Evolutionary conservation across 148 eudicot species (phyloP).

Genomic region (Heliosperma pusillum): DNA sequence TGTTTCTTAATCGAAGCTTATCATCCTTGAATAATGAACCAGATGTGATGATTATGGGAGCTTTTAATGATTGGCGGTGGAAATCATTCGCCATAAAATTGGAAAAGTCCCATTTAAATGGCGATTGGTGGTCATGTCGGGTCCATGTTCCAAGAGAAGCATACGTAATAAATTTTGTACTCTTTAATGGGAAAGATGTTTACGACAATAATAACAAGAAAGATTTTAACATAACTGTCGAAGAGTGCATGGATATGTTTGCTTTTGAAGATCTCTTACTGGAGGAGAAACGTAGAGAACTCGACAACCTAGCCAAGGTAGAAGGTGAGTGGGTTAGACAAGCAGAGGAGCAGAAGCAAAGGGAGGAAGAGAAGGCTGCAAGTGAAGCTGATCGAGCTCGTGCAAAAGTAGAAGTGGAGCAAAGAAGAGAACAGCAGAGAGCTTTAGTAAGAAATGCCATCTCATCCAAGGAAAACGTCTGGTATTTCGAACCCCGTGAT

Average conservation of each 20-base stretch:
- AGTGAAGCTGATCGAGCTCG: slow-evolving; percentile 78
- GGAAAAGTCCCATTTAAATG: slow-evolving; percentile 60
- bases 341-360: slow-evolving; percentile 63
- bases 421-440: slow-evolving; percentile 42
- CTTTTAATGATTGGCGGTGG: slow-evolving; percentile 92
- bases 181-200: slow-evolving; percentile 76
- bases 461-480: slow-evolving; percentile 47
- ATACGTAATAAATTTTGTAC: slow-evolving; percentile 77
- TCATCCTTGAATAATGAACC: slow-evolving; percentile 67
- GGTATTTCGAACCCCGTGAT: slow-evolving; percentile 66
- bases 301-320: slow-evolving; percentile 57
- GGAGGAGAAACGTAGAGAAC: slow-evolving; percentile 86
- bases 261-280: slow-evolving; percentile 89
- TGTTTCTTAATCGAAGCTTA: slow-evolving; percentile 70
- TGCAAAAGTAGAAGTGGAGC: slow-evolving; percentile 63
- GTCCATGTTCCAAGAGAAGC: slow-evolving; percentile 87
- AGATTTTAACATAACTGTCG: slow-evolving; percentile 72
- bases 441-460: slow-evolving; percentile 45
- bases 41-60: slow-evolving; percentile 79
- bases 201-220: slow-evolving; percentile 82
- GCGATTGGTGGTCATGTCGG: slow-evolving; percentile 96
- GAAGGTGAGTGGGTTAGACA: slow-evolving; percentile 76
- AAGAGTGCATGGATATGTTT: slow-evolving; percentile 62
- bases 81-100: slow-evolving; percentile 70
- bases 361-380: slow-evolving; percentile 72